A percentile compares a stretch with the other conserved stretches of the same genome.
Evolutionary conservation across 2,329 filamentous ascomycete species (phyloP).

Genomic region (Arthrobotrys pseudoclavata): DNA sequence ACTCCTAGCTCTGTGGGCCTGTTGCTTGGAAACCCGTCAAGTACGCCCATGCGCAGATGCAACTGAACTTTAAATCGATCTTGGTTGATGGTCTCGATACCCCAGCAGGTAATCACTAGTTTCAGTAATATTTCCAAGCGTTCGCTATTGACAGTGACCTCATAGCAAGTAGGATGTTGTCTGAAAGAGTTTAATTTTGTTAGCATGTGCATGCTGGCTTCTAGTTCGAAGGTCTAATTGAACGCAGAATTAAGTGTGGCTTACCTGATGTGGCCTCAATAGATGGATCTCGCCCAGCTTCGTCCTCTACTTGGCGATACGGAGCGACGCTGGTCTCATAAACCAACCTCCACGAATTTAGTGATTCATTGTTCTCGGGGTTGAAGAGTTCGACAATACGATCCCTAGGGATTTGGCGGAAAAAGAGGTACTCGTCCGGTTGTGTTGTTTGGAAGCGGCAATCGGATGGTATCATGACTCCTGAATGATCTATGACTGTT

Average conservation of each 20-base stretch:
- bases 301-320: constrained; percentile 4
- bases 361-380: not conserved
- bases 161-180: not conserved
- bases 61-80: not conserved
- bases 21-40: constrained; percentile 1
- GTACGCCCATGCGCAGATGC: not conserved
- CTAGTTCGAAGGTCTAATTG: constrained; percentile 1
- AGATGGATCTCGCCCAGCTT: not conserved
- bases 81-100: not conserved
- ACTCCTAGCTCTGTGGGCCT: not conserved
- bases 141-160: constrained; percentile 9
- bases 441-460: not conserved
- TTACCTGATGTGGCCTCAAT: no score
- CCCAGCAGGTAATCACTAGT: constrained; percentile 1
- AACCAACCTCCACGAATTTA: not conserved
- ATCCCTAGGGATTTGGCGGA: constrained; percentile 5
- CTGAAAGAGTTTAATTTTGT: constrained; percentile 11
- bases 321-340: not conserved
- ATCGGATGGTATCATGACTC: not conserved
- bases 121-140: not conserved
- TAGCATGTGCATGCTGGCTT: constrained; percentile 6
- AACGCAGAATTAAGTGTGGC: constrained; percentile 6
- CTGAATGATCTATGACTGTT: constrained; percentile 4
- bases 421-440: constrained; percentile 19
- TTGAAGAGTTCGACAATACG: constrained; percentile 13